Evolutionary conservation across 169 alveolate species (phyloP).

Genomic region (Cryptosporidium viatorum): DNA sequence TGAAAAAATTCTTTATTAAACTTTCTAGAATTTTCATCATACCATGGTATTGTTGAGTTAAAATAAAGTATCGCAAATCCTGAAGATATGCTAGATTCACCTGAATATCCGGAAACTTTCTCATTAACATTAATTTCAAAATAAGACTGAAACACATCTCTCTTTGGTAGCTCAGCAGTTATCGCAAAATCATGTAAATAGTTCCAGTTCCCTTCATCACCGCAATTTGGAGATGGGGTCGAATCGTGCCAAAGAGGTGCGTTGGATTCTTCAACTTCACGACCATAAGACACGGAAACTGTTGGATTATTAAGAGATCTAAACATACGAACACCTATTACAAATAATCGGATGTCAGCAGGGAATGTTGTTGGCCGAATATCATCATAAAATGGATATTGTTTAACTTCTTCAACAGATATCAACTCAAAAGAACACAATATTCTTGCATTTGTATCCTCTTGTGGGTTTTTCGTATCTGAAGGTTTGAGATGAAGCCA

Average conservation of each 20-base stretch:
- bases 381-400: constrained; percentile 88
- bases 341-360: constrained; percentile 83
- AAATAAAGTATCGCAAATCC: constrained; percentile 69
- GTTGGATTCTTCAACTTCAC: constrained; percentile 84
- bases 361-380: constrained; percentile 87
- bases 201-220: constrained; percentile 81
- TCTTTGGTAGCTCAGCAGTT: constrained; percentile 68
- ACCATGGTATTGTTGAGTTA: constrained; percentile 67
- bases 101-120: constrained; percentile 72
- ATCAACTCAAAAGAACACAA: constrained; percentile 88
- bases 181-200: constrained; percentile 76
- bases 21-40: constrained; percentile 52
- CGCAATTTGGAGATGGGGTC: constrained; percentile 80
- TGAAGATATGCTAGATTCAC: constrained; percentile 51
- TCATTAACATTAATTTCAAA: constrained; percentile 62
- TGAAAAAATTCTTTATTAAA: constrained; percentile 49
- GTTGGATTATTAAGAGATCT: constrained; percentile 85
- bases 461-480: constrained; percentile 78
- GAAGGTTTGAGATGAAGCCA: constrained; percentile 87
- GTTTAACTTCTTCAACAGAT: constrained; percentile 81
- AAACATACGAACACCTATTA: constrained; percentile 88
- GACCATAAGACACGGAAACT: constrained; percentile 85
- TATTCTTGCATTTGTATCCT: constrained; percentile 84
- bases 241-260: constrained; percentile 84
- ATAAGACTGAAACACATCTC: constrained; percentile 58